These are phyloP conservation scores for Lachancea dasiensis DNA, from an alignment of 805 yeast genomes.

Conservation along the genomic window DNA sequence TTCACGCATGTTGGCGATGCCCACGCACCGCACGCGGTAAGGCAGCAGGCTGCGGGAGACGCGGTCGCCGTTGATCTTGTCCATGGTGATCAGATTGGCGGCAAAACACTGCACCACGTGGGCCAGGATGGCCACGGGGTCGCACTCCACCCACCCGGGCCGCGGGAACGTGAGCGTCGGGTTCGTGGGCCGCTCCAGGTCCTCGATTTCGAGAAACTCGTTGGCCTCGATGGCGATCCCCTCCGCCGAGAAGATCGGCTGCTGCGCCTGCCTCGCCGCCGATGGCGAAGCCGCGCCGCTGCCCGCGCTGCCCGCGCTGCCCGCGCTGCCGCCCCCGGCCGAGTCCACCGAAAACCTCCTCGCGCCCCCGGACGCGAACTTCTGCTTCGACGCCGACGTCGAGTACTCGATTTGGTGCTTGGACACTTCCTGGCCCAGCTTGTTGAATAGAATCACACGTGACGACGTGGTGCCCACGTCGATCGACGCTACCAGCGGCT, in stretches of 20 bases:
- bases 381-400: conserved; percentile 57
- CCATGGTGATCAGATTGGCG: conserved; percentile 52
- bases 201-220: conserved; percentile 59
- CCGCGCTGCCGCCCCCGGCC: conserved; percentile 5
- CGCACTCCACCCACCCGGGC: conserved; percentile 93
- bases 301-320: not conserved
- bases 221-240: conserved; percentile 63
- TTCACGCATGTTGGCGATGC: conserved; percentile 94
- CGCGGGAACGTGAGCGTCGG: conserved; percentile 74
- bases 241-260: conserved; percentile 62
- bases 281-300: not conserved
- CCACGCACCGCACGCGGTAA: conserved; percentile 65
- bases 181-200: conserved; percentile 42
- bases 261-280: not conserved
- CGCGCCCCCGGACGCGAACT: conserved; percentile 41
- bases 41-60: conserved; percentile 40
- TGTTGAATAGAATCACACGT: conserved; percentile 74
- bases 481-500: conserved; percentile 57
- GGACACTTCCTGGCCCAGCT: conserved; percentile 70
- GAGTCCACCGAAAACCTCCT: conserved; percentile 35
- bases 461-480: conserved; percentile 93
- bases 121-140: conserved; percentile 68
- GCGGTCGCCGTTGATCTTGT: conserved; percentile 49
- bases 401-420: conserved; percentile 87
- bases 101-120: conserved; percentile 77